Base-by-base conservation (phyloP, 1,284 basidiomycete genomes). In the Puccinia triticina region DNA sequence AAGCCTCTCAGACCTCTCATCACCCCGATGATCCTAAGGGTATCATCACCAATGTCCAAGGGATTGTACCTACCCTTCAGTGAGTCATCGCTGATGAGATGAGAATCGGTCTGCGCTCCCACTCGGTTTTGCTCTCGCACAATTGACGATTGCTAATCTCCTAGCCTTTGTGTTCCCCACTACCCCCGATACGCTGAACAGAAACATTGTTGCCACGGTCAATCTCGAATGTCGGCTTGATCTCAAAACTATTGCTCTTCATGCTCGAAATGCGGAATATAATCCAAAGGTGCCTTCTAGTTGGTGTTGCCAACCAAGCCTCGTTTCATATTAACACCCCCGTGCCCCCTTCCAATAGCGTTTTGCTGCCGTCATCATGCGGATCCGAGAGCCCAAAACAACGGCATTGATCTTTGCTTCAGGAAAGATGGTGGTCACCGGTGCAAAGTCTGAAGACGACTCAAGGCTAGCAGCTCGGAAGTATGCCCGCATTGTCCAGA, bases 321-420 rank as follows among this genome's bases (percentile, higher is more conserved):
- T 61, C 40, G 23, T 73, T 40, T 55, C 82, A 53, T 32, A 50
- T 69, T 50, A 50, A 73, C 46, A 37, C 18, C 55, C 29, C 53
- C 29, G 23, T 50, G 16, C n/a, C 66, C n/a, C 61, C 34, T 29
- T 37, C 48, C 29, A 48, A 21, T 90, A 98, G 95, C 96, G 97
- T 92, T 99, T 99, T 89, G 97, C 97, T 84, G 97, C 97, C 83
- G 97, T 99, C 84, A 99, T 99, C 89, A 99, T 99, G 97, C 94
- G 97, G 89, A 99, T 99, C 87, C 95, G 97, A 85, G 96, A 99
- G 86, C 97, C 97, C 82, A 99, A 99, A 90, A 99, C 97, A 82
- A 99, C 97, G 59, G 97, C 97, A 16, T 91, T 99, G 84, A 99
- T 99, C 88, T 99, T 99, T 88, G 97, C 97, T 43, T 98, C 95